Evolutionary conservation across 345 rosid genomes (phyloP).

Genomic region (Dipteronia sinensis): DNA sequence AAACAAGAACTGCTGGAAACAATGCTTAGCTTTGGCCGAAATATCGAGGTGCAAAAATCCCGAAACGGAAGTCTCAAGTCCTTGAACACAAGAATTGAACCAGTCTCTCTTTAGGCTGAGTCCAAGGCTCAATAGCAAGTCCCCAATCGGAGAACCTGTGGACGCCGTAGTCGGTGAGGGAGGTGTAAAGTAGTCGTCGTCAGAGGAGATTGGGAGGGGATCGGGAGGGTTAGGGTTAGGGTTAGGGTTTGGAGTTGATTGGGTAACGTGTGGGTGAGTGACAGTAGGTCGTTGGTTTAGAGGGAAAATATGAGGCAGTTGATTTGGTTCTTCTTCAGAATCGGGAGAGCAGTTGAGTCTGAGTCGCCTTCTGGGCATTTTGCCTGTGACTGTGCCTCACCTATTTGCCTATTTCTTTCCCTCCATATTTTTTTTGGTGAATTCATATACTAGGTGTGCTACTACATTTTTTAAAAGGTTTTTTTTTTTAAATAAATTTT

Average conservation of each 20-base stretch:
- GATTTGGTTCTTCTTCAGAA: constrained; percentile 43
- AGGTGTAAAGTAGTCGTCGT: constrained; percentile 46
- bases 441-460: neutral
- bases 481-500: no score
- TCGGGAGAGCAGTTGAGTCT: constrained; percentile 46
- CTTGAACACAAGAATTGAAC: constrained; percentile 60
- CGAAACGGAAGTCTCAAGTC: constrained; percentile 48
- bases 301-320: constrained; percentile 9
- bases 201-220: constrained; percentile 47
- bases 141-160: constrained; percentile 49
- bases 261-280: constrained; percentile 23
- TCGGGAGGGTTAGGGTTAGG: constrained; percentile 33
- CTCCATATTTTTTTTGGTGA: constrained; percentile 20
- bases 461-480: neutral
- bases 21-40: constrained; percentile 67
- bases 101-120: constrained; percentile 65
- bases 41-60: constrained; percentile 44
- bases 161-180: constrained; percentile 31
- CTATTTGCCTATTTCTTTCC: constrained; percentile 15
- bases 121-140: constrained; percentile 54
- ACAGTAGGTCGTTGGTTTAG: constrained; percentile 14
- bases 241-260: constrained; percentile 19
- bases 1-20: constrained; percentile 69
- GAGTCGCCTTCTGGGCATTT: constrained; percentile 67
- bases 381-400: neutral